Evolutionary conservation across 352 stramenopile genomes (phyloP).

Genomic region (Blastocystis sp.): DNA sequence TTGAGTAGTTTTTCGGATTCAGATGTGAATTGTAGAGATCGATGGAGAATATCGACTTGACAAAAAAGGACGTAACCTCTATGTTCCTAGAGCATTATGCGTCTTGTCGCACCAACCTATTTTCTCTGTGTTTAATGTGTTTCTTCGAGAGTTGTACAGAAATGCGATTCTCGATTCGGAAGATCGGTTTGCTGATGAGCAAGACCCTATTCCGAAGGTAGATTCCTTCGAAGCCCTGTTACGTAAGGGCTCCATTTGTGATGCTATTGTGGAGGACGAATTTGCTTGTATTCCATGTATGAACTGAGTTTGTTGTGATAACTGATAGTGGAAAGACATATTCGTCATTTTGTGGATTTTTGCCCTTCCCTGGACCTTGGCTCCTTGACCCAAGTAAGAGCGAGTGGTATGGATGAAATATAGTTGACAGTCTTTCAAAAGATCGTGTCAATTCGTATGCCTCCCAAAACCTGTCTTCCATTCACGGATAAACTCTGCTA

Average conservation of each 20-base stretch:
- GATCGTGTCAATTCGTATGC: constrained; percentile 39
- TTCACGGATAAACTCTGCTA: constrained; percentile 56
- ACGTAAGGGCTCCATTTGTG: constrained; percentile 60
- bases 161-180: constrained; percentile 45
- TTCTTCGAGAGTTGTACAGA: constrained; percentile 63
- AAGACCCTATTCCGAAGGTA: neutral
- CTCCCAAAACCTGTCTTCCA: constrained; percentile 23
- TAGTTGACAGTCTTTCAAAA: constrained; percentile 63
- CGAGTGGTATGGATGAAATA: neutral
- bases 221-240: constrained; percentile 57
- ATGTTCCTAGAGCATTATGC: constrained; percentile 50
- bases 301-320: neutral
- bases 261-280: neutral
- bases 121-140: constrained; percentile 66
- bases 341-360: constrained; percentile 53
- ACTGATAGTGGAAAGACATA: constrained; percentile 65
- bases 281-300: neutral
- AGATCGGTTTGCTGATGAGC: constrained; percentile 50
- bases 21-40: constrained; percentile 8
- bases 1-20: constrained; percentile 11
- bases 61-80: constrained; percentile 47
- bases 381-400: neutral
- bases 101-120: constrained; percentile 52
- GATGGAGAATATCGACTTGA: constrained; percentile 38
- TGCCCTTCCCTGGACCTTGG: constrained; percentile 31